Base-by-base conservation (phyloP, 306 rosid genomes). In the Geum urbanum region DNA sequence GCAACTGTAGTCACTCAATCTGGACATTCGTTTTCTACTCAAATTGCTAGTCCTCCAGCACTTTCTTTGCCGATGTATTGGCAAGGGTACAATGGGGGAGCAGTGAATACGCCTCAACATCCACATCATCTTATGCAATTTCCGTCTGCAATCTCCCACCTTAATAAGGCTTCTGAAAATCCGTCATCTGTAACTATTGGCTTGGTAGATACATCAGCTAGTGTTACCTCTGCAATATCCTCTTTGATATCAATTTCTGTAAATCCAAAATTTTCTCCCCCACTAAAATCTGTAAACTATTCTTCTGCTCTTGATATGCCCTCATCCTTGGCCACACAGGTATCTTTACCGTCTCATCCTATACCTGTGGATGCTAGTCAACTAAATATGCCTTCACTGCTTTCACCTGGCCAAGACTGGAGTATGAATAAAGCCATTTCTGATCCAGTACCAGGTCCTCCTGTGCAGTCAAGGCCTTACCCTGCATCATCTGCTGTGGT, bases 271-370 rank as follows among this genome's bases (percentile, higher is more conserved):
- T 60, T 58, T 18, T 67, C 79, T 46, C 69, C 77, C 49, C 71
- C 84, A 46, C 40, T 54, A 55, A 51, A 70, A 72, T 58, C 85
- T 63, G 68, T 69, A 64, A 76, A 72, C 69, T 70, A 53, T 74
- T 70, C 75, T 70, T 78, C 76, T 77, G 71, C 76, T 65, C 86
- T 60, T 72, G 85, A 80, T 76, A 53, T 49, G 70, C 72, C 85
- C 37, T 67, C 84, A 53, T 60, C 68, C 74, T 67, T 77, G 56
- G 66, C 84, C 72, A 48, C 66, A 51, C 85, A 76, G 78, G 59
- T 69, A 27, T 73, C 83, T 16, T 37, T 71, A 63, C 84, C 84
- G 27, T 72, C 80, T 53, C 77, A 84, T 77, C 64, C 74, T 41
- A 43, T 39, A 43, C 68, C 78, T 15, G 13, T 63, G 60, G 69